Evolutionary conservation across 1,284 basidiomycete genomes (phyloP).

Genomic region (Trichosporon sp.): DNA sequence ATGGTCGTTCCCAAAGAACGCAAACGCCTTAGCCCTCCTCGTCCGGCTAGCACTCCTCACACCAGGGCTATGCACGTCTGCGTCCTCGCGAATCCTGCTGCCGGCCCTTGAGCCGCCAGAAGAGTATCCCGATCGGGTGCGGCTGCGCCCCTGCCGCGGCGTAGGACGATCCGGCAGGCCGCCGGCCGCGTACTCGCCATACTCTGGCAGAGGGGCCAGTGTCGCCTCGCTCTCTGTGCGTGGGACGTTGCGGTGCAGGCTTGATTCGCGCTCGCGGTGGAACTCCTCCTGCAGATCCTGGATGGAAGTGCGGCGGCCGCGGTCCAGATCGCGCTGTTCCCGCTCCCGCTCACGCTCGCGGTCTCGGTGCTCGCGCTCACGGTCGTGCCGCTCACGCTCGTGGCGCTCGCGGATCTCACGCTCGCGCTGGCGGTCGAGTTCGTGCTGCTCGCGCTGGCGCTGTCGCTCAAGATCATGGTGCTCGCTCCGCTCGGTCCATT

Average conservation of each 20-base stretch:
- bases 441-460: neutral
- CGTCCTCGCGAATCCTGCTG: neutral
- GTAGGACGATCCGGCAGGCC: constrained; percentile 3
- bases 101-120: neutral
- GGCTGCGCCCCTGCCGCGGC: constrained; percentile 14
- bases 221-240: constrained; percentile 14
- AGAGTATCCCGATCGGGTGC: constrained; percentile 2
- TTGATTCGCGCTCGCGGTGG: neutral
- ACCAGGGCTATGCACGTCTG: neutral
- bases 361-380: neutral
- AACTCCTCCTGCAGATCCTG: neutral
- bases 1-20: constrained; percentile 41
- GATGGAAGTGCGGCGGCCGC: too few species aligned
- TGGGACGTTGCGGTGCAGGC: neutral
- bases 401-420: neutral
- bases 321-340: neutral
- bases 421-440: neutral
- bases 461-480: neutral
- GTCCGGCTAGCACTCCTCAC: neutral
- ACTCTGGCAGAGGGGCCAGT: constrained; percentile 2
- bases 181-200: neutral
- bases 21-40: constrained; percentile 41
- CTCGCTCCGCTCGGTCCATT: neutral
- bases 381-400: neutral
- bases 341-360: neutral